A percentile compares a stretch with the other conserved stretches of the same genome.
Conservation (phyloP, 169 alveolate genomes). For the Blepharisma undulans region DNA sequence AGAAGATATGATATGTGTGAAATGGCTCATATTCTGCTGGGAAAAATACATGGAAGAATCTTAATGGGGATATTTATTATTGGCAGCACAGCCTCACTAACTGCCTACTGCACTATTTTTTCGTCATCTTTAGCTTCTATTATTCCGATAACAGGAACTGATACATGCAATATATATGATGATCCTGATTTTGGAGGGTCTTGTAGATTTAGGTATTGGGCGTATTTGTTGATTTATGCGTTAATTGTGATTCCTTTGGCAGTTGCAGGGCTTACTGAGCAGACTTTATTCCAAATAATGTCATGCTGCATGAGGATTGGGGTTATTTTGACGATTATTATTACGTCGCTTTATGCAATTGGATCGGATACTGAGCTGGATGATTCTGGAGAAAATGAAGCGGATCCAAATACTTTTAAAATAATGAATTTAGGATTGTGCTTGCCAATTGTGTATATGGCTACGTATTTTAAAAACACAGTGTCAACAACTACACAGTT, state of each 20-base stretch:
- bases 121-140: slow-evolving; percentile 7
- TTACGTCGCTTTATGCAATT: not conserved
- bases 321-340: not conserved
- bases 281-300: not conserved
- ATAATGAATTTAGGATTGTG: not conserved
- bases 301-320: not conserved
- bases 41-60: not conserved
- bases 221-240: not conserved
- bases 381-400: not conserved
- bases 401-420: not conserved
- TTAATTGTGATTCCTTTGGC: not conserved
- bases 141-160: not conserved
- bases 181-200: not conserved
- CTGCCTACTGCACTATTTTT: not conserved
- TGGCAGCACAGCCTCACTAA: not conserved
- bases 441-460: not conserved
- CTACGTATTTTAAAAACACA: not conserved
- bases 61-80: not conserved
- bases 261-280: not conserved
- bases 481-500: not conserved
- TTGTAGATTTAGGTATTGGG: not conserved
- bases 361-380: not conserved
- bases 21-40: not conserved
- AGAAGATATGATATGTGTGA: slow-evolving; percentile 6
- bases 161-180: slow-evolving; percentile 13